phyloP scores from a whole-genome alignment of 345 rosid species.

The Populus deltoides region DNA sequence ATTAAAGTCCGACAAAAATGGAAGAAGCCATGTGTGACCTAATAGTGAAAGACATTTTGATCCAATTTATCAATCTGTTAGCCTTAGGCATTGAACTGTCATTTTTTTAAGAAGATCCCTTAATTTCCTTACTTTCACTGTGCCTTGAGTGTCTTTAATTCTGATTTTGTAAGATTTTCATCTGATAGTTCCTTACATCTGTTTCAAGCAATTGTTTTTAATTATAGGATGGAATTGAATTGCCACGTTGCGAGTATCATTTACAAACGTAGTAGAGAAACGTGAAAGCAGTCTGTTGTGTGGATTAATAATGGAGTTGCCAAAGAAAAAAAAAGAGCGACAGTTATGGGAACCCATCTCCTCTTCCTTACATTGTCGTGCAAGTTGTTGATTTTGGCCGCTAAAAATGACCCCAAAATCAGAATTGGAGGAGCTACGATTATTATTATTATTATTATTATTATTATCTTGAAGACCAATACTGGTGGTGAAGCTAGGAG shows the following conservation, averaged over 20 bases:
- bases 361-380: slow-evolving; percentile 4
- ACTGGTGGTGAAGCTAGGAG: slow-evolving; percentile 12
- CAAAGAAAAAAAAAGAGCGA: no score
- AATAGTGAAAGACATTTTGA: no score
- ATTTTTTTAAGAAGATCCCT: background rate
- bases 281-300: no score
- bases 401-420: slow-evolving; percentile 12
- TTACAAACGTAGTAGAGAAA: no score
- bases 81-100: background rate
- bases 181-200: background rate
- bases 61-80: no score
- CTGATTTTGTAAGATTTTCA: background rate
- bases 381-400: slow-evolving; percentile 21
- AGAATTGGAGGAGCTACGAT: slow-evolving; percentile 25
- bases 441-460: background rate
- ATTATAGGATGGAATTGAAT: background rate
- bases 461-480: background rate
- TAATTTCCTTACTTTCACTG: background rate
- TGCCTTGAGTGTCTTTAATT: background rate
- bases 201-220: background rate
- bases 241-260: no score
- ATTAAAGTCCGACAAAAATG: background rate
- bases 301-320: no score
- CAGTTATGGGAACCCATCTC: no score
- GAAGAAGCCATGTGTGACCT: background rate